A percentile compares a stretch with the other conserved stretches of the same genome.
Conservation (phyloP, 73 alveolate species). For the Paraurostyla sp. region DNA sequence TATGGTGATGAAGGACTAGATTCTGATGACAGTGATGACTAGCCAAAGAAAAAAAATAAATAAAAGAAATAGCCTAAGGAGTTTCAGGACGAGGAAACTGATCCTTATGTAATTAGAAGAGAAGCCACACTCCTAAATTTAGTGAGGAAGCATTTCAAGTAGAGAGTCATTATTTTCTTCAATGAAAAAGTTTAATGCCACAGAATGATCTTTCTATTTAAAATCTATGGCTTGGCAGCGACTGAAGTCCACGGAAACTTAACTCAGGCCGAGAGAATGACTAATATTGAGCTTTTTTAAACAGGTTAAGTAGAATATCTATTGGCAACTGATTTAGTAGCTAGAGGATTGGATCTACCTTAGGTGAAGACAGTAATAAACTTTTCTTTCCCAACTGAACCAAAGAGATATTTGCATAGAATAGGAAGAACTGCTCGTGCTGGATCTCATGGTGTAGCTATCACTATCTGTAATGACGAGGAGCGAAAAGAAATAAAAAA, state of each 20-base stretch:
- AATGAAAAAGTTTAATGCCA: constrained; percentile 95
- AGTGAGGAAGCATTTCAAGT: constrained; percentile 65
- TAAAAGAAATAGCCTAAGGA: constrained; percentile 5
- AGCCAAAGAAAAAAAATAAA: constrained; percentile 13
- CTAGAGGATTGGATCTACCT: constrained; percentile 98
- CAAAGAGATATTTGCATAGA: constrained; percentile 97
- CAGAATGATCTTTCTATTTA: constrained; percentile 82
- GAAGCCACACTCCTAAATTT: constrained; percentile 81
- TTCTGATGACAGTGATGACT: constrained; percentile 27
- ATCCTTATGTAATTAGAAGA: constrained; percentile 70
- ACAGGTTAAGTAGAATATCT: constrained; percentile 92
- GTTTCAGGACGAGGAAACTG: constrained; percentile 40
- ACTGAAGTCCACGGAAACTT: constrained; percentile 96
- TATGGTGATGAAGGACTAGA: constrained; percentile 51
- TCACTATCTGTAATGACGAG: constrained; percentile 95
- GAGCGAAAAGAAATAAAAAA: constrained; percentile 92
- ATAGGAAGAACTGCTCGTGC: constrained; percentile 99
- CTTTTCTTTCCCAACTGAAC: constrained; percentile 96
- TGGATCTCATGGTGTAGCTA: constrained; percentile 95
- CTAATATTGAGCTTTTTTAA: constrained; percentile 90
- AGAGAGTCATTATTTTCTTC: constrained; percentile 93
- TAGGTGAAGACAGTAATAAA: constrained; percentile 96
- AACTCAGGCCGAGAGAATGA: constrained; percentile 89
- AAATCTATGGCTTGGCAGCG: constrained; percentile 87
- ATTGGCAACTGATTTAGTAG: constrained; percentile 99